Base-by-base conservation (phyloP, 768 basidiomycete genomes). In the Amanita brunnescens region DNA sequence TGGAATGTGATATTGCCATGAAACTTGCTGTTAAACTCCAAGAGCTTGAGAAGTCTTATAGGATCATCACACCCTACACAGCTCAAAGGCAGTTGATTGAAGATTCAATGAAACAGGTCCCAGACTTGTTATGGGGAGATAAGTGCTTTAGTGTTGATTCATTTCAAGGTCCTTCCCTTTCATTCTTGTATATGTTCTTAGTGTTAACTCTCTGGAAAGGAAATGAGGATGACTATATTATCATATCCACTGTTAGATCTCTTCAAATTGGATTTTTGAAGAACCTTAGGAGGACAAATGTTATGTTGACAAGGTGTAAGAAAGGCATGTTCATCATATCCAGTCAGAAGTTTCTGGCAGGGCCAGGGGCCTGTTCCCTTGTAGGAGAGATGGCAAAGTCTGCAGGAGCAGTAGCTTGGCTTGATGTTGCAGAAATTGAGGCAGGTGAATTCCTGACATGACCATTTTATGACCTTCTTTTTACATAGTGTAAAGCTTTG, bases 71-170 rank as follows among this genome's bases (percentile, higher is more conserved):
- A 8, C 89, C 89, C 0, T 92, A 92, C 73, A 86, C 86, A 63
- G 79, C 72, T 6, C 89, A 92, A 61, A 72, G 85, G 10, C 72
- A 62, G 44, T 47, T 64, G 3, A 74, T 91, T 62, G 85, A 90
- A 63, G 60, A 67, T 5, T 61, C 61, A 14, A 73, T 92, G 59
- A 75, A 80, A 54, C 54, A 60, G 0, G 62, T 55, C 44, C 64
- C 71, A 47, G 73, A 69, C 0, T 64, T 91, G 1, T 51, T 68
- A 2, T 87, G 83, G 83, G 67, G 72, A 30, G 76, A 91, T 57
- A 89, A 76, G 51, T 83, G 81, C 58, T 91, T 88, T 64, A 90
- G 85, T 76, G 85, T 91, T 53, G 88, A 91, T 62, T 84, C 87
- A 7, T 90, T 90, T 55, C 88, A 90, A 79, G 87, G 88, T 85